Percentiles rank a stretch among this genome's conserved stretches.
Conservation (phyloP, 1,284 basidiomycete species). For the Abortiporus biennis region DNA sequence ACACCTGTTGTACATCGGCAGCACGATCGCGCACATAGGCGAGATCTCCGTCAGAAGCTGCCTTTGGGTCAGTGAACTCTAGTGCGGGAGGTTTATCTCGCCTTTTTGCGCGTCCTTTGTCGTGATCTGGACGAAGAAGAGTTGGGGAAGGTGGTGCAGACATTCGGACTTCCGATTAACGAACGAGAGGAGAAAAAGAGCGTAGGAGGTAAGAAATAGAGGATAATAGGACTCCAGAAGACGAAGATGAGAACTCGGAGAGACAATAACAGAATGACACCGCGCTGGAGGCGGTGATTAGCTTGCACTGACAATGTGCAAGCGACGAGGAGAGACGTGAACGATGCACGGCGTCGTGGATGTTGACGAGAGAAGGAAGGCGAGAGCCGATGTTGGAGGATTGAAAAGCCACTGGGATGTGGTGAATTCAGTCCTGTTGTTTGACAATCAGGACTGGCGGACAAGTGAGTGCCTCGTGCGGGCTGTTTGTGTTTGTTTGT, state of each 20-base stretch:
- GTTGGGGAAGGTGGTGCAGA: conserved; percentile 27
- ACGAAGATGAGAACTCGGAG: too few relatives aligned
- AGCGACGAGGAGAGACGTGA: background rate
- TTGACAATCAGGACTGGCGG: too few relatives aligned
- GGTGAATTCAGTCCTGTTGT: too few relatives aligned
- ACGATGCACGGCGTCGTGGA: background rate
- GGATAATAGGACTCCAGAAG: too few relatives aligned
- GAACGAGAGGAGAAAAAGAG: conserved; percentile 28
- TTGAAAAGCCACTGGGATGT: too few relatives aligned
- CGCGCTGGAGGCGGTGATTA: background rate
- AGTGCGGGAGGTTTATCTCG: conserved; percentile 33
- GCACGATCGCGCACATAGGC: conserved; percentile 22
- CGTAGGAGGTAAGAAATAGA: too few relatives aligned
- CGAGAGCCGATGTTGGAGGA: too few relatives aligned
- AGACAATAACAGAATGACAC: conserved; percentile 13
- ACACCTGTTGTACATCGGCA: conserved; percentile 21
- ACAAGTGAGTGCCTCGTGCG: too few relatives aligned
- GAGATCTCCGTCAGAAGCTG: conserved; percentile 19
- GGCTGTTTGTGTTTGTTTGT: too few relatives aligned
- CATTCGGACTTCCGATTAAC: conserved; percentile 26
- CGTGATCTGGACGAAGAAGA: conserved; percentile 15
- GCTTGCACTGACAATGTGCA: conserved; percentile 1
- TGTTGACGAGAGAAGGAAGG: background rate
- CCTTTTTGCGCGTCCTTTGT: conserved; percentile 26
- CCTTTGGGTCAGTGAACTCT: conserved; percentile 22